Conservation (phyloP, 305 asterid genomes). For the Ajuga reptans region DNA sequence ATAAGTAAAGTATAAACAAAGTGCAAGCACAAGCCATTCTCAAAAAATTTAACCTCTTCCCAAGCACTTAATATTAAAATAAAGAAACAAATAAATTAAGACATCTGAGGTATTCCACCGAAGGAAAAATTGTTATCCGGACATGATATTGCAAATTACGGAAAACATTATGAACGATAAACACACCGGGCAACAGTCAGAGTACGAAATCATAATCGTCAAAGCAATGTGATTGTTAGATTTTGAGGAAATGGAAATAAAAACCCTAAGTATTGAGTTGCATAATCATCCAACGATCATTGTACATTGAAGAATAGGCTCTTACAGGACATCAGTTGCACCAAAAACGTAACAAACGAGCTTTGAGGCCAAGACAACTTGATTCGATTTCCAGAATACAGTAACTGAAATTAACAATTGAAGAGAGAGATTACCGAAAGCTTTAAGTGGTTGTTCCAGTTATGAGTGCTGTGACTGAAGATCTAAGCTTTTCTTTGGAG, state of each 20-base stretch:
- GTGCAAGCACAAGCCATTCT: not conserved
- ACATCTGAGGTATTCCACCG: not conserved
- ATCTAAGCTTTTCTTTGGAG: constrained; percentile 12
- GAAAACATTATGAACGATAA: not conserved
- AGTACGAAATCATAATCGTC: not conserved
- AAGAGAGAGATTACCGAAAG: constrained; percentile 15
- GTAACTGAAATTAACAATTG: not conserved
- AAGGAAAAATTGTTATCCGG: not conserved
- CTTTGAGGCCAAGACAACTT: not conserved
- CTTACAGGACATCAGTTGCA: not conserved
- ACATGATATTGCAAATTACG: not conserved
- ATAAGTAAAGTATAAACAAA: not conserved
- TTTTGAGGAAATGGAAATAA: not conserved
- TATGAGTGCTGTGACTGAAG: constrained; percentile 11
- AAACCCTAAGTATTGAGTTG: constrained; percentile 4
- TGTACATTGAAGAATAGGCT: not conserved
- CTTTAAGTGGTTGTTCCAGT: constrained; percentile 1
- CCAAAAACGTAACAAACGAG: not conserved
- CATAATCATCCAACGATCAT: not conserved
- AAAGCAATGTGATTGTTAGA: not conserved
- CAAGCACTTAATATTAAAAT: not conserved
- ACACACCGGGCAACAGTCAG: not conserved
- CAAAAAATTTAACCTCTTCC: not conserved
- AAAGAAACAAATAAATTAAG: not conserved
- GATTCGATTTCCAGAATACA: not conserved